Base-by-base conservation (phyloP, 169 alveolate species). In the Babesia sp. region DNA sequence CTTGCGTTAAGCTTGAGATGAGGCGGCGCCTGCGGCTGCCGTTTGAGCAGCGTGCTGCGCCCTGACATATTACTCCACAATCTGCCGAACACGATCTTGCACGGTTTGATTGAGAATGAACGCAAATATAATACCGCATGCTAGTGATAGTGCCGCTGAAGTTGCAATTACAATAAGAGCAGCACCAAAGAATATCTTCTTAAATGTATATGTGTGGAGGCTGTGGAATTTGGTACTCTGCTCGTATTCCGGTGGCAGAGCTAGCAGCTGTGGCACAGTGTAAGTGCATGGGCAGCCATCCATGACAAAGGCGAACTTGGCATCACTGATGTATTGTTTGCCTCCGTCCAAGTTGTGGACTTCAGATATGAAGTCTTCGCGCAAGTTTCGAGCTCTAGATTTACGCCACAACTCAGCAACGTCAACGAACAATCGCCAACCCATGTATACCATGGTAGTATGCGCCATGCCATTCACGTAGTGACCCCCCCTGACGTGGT, bases 281-380 rank as follows among this genome's bases (percentile, higher is more conserved):
- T 57, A 57, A 2, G 50, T 33, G 67, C 67, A 57, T n/a, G 67
- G 67, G 48, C 67, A 57, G 11, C 50, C n/a, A 33, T 57, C 67
- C 67, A 57, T 57, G 67, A 57, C 16, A 34, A 31, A 57, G 5
- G 67, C 67, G 48, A 31, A 57, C 67, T 34, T 57, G 67, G 67
- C 31, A n/a, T 57, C 67, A n/a, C 31, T 6, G 11, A 57, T 29
- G 67, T 34, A 37, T 18, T 36, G 42, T n/a, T 18, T 2, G 8
- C 67, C 67, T 29, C 36, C 50, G 7, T 45, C 51, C 5, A 57
- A 1, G 1, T 31, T 11, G 67, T 34, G 16, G 48, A 57, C 12
- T 4, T 11, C 2, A 11, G 16, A 12, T 18, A 14, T 34, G 50
- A 57, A 57, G 48, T 37, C 51, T 0, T 1, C n/a, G 22, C 36